Base-by-base conservation (phyloP, 768 basidiomycete genomes). In the Mycena rebaudengoi region DNA sequence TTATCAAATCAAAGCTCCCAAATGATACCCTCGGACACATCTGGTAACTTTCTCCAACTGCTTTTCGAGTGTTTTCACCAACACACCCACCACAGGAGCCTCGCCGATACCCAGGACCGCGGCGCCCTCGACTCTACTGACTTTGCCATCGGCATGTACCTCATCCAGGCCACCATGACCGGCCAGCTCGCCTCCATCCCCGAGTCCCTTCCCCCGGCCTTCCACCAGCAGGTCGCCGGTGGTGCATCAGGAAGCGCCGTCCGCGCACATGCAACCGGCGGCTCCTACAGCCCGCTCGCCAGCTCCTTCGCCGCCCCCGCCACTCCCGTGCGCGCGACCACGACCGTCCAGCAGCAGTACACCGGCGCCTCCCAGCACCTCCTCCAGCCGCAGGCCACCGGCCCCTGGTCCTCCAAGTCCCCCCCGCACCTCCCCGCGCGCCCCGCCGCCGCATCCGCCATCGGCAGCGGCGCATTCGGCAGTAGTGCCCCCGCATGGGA, bases 61-160 rank as follows among this genome's bases (percentile, higher is more conserved):
- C 13, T 29, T 50, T 54, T 21, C 18, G 20, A 8, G 56, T 60
- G 16, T 12, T 26, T 57, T 21, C 55, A 14, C 58, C 70, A 21
- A 64, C 55, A 60, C 51, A 48, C 53, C 37, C 41, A 35, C 39
- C 46, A 4, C 69, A 98, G 96, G 96, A 91, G 85, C 66, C 85
- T 99, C 37, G 92, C 96, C n/a, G 98, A 99, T 76, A 96, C 96
- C 4, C 92, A 96, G 76, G 87, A 92, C 68, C 86, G 98, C 64
- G 97, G 98, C 52, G 81, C 85, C 13, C 88, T 99, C 62, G 98
- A 99, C 75, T 80, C 88, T 16, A 84, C 91, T 44, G 98, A 99
- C 77, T 99, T 99, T 73, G 90, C 92, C 62, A 88, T 99, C 71
- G 98, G 91, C 39, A 96, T 98, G 96, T 95, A 94, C 76, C 87